Evolutionary conservation across 192 early-diverging fungal species (phyloP).

Genomic region (Backusella luteola): DNA sequence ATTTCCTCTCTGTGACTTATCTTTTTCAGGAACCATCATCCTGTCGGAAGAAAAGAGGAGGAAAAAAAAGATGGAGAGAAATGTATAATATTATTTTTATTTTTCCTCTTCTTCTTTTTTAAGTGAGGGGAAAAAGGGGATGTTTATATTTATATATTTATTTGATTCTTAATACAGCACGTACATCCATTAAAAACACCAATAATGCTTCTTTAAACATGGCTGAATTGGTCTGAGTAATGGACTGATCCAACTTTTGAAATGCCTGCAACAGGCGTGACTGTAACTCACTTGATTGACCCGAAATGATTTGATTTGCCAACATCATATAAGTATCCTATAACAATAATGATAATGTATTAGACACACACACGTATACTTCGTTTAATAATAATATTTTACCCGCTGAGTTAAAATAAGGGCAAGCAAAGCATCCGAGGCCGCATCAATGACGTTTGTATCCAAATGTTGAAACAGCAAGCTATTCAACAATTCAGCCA

Average conservation of each 20-base stretch:
- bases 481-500: slow-evolving; percentile 52
- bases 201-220: slow-evolving; percentile 48
- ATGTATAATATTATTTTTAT: not conserved
- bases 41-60: too few species aligned
- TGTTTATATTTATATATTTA: slow-evolving; percentile 26
- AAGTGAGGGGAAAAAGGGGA: not conserved
- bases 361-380: not conserved
- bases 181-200: slow-evolving; percentile 59
- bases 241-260: slow-evolving; percentile 38
- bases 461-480: slow-evolving; percentile 67
- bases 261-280: slow-evolving; percentile 46
- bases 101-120: not conserved
- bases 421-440: slow-evolving; percentile 56
- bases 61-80: too few species aligned
- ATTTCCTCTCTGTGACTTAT: too few species aligned
- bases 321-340: slow-evolving; percentile 47
- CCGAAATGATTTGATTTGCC: slow-evolving; percentile 50
- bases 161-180: slow-evolving; percentile 65
- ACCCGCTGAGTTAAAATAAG: slow-evolving; percentile 53
- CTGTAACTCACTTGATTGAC: slow-evolving; percentile 44
- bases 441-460: slow-evolving; percentile 56
- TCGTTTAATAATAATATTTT: not conserved
- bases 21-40: too few species aligned
- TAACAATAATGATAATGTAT: not conserved
- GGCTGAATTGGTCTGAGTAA: slow-evolving; percentile 38